Base-by-base conservation (phyloP, 352 stramenopile genomes). In the Paralagenidium karlingii region DNA sequence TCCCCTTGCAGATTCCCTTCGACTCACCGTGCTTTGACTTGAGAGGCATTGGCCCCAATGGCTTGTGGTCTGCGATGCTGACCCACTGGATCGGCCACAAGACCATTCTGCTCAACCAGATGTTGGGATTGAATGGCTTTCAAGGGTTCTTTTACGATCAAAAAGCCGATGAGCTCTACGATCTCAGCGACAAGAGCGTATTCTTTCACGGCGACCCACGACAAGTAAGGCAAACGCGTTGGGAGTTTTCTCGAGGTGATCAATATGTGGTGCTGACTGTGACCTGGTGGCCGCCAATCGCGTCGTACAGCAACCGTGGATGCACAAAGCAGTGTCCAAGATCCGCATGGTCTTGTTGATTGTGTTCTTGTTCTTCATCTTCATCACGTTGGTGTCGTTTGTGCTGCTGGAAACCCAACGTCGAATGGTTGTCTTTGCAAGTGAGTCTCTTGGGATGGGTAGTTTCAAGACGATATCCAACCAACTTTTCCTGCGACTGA, bases 351-450 rank as follows among this genome's bases (percentile, higher is more conserved):
- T 97, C 13, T 68, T 92, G 41, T 84, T 89, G 26, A 94, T 84
- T 15, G 46, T 94, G 22, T 95, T 97, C 48, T 64, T 97, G 5
- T 97, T 97, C 60, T 96, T 96, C 54, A 79, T 88, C 39, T 85
- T 82, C 20, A 96, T 87, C 1, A 91, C 83, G n/a, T 49, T 97
- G 1, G 74, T 97, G 4, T 76, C 65, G 20, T 97, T 97, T 54
- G 91, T 94, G 18, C 60, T 97, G 4, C 66, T 82, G 34, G 86
- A 98, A 55, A 96, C 85, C 24, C 85, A 97, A 62, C 73, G 87
- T 49, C 66, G 87, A 2, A 94, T 97, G 84, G 49, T 97, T 25
- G 74, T 77, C 3, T 96, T 97, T 49, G 93, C 81, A n/a, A 67
- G 63, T 73, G 30, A 12, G 42, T 25, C 11, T 43, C 9, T 18